phyloP scores from a whole-genome alignment of 345 rosid genomes.

The Eucalyptus decipiens region DNA sequence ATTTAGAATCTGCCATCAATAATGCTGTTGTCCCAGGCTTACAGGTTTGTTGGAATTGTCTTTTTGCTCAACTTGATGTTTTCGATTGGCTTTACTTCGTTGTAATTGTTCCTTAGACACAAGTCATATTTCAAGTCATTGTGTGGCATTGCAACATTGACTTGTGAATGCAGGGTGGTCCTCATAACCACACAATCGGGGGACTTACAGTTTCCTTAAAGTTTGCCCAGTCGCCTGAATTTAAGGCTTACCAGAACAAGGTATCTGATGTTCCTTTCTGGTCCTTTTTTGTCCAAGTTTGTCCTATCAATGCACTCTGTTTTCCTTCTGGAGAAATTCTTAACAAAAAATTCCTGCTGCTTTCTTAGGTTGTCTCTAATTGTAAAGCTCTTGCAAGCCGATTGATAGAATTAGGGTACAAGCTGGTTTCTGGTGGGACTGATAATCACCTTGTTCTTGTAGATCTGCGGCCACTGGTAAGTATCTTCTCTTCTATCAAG shows the following conservation, averaged over 20 bases:
- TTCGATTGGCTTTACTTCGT: neutral
- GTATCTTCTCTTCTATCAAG: neutral
- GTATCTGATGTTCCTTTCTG: constrained; percentile 11
- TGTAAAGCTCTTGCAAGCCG: constrained; percentile 65
- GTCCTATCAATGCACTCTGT: neutral
- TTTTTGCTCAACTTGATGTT: neutral
- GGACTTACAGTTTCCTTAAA: constrained; percentile 89
- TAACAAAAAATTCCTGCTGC: neutral
- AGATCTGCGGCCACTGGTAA: constrained; percentile 80
- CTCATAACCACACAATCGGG: constrained; percentile 92
- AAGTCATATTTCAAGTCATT: neutral
- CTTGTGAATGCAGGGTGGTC: constrained; percentile 63
- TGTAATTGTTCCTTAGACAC: neutral
- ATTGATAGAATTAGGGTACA: constrained; percentile 65
- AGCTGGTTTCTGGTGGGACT: constrained; percentile 82
- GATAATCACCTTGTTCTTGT: constrained; percentile 90
- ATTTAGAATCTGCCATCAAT: constrained; percentile 73
- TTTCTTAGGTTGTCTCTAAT: constrained; percentile 61
- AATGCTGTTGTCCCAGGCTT: constrained; percentile 95
- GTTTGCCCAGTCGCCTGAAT: constrained; percentile 60
- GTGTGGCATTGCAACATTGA: neutral
- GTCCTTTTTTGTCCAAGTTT: neutral
- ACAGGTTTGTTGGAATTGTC: constrained; percentile 31
- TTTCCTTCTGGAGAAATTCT: neutral
- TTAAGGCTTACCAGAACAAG: constrained; percentile 68